Evolutionary conservation across 257 asterid species (phyloP), one percentile per base, ranked within the genome.

Genomic region (Rauvolfia tetraphylla): DNA sequence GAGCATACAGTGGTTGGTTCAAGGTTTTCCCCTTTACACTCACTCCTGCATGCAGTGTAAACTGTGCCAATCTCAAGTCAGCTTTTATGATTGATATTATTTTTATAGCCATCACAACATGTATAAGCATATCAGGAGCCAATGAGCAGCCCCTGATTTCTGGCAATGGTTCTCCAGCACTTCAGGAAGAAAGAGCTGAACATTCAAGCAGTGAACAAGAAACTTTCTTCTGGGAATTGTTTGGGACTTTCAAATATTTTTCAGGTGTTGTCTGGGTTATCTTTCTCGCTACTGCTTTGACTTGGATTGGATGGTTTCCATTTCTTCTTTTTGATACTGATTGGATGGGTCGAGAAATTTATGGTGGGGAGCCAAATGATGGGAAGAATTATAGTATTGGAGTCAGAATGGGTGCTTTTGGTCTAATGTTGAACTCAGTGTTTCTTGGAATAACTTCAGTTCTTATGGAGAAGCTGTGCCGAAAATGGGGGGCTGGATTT

Each of bases 321-420:
- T 93, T 90, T 89, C 82, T 84, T 84, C 91, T 93, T 38, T 91
- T 85, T 68, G 97, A 91, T 75, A 91, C 98, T 69, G 98, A 93
- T 81, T 93, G 96, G 98, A 90, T 93, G 96, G 96, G 98, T 67
- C 87, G 97, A 73, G 98, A 91, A 81, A 89, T 93, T 77, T 93
- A 90, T 83, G 97, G 96, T 0, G 98, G 98, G 20, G 84, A 85
- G 72, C 98, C 98, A 57, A 93, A 91, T 85, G 93, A 78, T 27
- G 96, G 98, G 53, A 74, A 49, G 53, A 87, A 80, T 84, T 93
- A 93, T 58, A 77, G 81, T 44, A 39, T 11, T 23, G 98, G 98
- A 80, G 97, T 91, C 81, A 88, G 98, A 82, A 90, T 93, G 95
- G 96, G 97, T 73, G 83, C 98, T 7, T 67, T 91, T 39, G 95